Evolutionary conservation across 2,329 filamentous ascomycete genomes (phyloP).

Genomic region (Elsinoe arachidis): DNA sequence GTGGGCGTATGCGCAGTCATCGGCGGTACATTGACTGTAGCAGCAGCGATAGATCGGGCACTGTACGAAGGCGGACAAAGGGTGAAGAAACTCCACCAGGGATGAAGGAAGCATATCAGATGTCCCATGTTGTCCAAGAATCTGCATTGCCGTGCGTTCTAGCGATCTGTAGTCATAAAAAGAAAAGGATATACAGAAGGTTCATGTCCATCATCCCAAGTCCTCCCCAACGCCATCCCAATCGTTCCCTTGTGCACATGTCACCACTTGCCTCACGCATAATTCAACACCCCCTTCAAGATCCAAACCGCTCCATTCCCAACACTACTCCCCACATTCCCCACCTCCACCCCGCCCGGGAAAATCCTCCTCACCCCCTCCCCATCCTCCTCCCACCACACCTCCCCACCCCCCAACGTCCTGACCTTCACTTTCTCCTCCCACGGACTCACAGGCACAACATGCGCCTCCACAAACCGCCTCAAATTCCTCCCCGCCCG

Average conservation of each 20-base stretch:
- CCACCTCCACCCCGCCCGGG: conserved; percentile 71
- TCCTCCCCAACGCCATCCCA: not conserved
- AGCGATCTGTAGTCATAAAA: conserved; percentile 11
- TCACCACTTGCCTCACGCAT: conserved; percentile 23
- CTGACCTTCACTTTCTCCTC: conserved; percentile 54
- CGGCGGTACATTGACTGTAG: conserved; percentile 89
- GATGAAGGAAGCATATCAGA: conserved; percentile 27
- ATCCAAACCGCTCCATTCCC: conserved; percentile 88
- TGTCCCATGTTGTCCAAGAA: not conserved
- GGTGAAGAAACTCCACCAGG: conserved; percentile 75
- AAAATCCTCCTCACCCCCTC: conserved; percentile 63
- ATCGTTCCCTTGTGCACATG: not conserved
- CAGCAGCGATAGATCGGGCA: conserved; percentile 82
- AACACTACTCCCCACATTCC: conserved; percentile 63
- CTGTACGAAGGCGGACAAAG: conserved; percentile 80
- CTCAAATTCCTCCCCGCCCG: conserved; percentile 68
- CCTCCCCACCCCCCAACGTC: conserved; percentile 57
- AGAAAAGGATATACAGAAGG: conserved; percentile 11
- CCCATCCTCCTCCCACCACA: conserved; percentile 73
- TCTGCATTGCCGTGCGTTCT: conserved; percentile 11
- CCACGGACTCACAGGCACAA: conserved; percentile 72
- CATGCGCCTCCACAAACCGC: conserved; percentile 77
- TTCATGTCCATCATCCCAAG: not conserved
- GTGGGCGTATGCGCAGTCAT: conserved; percentile 91
- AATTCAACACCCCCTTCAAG: conserved; percentile 53